Evolutionary conservation across 345 rosid genomes (phyloP).

Genomic region (Camelina laxa): DNA sequence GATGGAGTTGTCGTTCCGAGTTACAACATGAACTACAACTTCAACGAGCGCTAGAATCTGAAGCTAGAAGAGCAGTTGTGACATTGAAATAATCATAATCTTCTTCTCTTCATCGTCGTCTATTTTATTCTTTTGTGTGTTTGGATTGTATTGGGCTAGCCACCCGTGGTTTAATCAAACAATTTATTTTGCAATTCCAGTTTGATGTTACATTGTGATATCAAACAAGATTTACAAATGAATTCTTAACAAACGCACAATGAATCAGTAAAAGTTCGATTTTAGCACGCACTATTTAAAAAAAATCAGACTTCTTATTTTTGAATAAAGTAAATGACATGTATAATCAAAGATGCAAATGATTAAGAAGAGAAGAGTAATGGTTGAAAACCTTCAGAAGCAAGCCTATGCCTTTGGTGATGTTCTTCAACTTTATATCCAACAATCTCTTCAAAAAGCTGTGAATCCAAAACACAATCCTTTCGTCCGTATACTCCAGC

Average conservation of each 20-base stretch:
- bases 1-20: not conserved
- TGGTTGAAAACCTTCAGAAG: constrained; percentile 43
- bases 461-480: constrained; percentile 71
- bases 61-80: not conserved
- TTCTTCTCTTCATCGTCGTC: not conserved
- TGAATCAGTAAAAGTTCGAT: too few species aligned
- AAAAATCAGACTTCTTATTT: not conserved
- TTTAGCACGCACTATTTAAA: too few species aligned
- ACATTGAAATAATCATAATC: not conserved
- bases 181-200: not conserved
- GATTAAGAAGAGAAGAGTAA: constrained; percentile 38
- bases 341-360: constrained; percentile 17
- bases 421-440: constrained; percentile 86
- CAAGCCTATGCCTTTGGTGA: constrained; percentile 72
- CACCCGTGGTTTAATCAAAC: not conserved
- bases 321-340: not conserved
- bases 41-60: constrained; percentile 25
- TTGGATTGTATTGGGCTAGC: too few species aligned
- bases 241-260: too few species aligned
- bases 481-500: constrained; percentile 84
- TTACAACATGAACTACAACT: constrained; percentile 5
- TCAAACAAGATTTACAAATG: not conserved
- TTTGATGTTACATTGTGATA: not conserved
- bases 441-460: constrained; percentile 74
- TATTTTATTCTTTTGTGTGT: not conserved